phyloP scores from a whole-genome alignment of 1,139 yeast species.

The Candida sp. region DNA sequence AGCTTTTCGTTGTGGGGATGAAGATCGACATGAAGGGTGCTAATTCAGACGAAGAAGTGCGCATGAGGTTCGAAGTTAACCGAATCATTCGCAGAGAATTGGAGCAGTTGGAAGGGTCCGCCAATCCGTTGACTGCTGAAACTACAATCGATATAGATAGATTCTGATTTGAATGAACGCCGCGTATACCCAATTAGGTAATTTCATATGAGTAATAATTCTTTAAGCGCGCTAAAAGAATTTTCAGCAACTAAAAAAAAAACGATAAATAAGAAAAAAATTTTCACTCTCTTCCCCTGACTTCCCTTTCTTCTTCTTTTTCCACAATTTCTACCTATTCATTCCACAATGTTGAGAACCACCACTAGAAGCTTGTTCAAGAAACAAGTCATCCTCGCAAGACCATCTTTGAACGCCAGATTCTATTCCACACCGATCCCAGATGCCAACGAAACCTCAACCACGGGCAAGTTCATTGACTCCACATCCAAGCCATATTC shows the following conservation, averaged over 20 bases:
- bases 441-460: slow-evolving; percentile 23
- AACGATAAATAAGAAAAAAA: not conserved
- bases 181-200: not conserved
- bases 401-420: not conserved
- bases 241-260: not conserved
- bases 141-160: slow-evolving; percentile 67
- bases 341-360: not conserved
- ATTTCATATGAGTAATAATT: not conserved
- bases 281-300: not conserved
- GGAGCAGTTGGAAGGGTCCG: slow-evolving; percentile 24
- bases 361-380: not conserved
- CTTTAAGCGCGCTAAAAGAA: not conserved
- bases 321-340: not conserved
- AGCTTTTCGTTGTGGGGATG: slow-evolving; percentile 59
- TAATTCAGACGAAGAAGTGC: slow-evolving; percentile 68
- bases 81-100: slow-evolving; percentile 45
- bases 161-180: slow-evolving; percentile 9
- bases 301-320: not conserved
- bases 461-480: slow-evolving; percentile 36
- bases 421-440: slow-evolving; percentile 9
- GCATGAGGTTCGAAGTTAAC: slow-evolving; percentile 56
- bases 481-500: slow-evolving; percentile 55
- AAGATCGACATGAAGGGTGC: slow-evolving; percentile 67
- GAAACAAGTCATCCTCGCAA: not conserved
- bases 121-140: slow-evolving; percentile 45